These are phyloP conservation scores for Lactarius tabidus DNA, from an alignment of 768 basidiomycete genomes.

Conservation along the genomic window DNA sequence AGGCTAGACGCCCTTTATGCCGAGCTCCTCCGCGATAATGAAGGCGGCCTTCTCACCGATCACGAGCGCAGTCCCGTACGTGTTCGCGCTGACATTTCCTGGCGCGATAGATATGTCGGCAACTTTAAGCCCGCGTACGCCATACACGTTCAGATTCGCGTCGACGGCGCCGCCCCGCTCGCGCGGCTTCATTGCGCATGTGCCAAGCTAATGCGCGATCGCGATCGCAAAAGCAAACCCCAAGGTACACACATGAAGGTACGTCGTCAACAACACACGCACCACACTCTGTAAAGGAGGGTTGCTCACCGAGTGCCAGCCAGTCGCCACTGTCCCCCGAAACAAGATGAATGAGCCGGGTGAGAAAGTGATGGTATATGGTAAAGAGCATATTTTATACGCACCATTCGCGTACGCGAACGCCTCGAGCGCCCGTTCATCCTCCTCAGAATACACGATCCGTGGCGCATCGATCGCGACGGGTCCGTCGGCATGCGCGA, in stretches of 20 bases:
- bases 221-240: too few relatives aligned
- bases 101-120: conserved; percentile 42
- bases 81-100: conserved; percentile 40
- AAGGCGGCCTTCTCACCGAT: conserved; percentile 61
- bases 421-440: conserved; percentile 35
- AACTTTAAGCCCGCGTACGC: conserved; percentile 52
- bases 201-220: conserved; percentile 42
- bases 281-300: background rate
- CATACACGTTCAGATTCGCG: conserved; percentile 57
- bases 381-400: too few relatives aligned
- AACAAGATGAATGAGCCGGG: background rate
- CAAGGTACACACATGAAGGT: too few relatives aligned
- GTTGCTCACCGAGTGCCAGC: conserved; percentile 31
- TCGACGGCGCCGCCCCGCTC: conserved; percentile 59
- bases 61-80: conserved; percentile 41
- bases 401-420: conserved; percentile 26
- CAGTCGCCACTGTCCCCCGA: background rate
- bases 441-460: conserved; percentile 34
- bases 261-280: background rate
- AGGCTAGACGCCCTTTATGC: conserved; percentile 37
- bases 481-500: conserved; percentile 24
- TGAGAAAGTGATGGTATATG: too few relatives aligned
- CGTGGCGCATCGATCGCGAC: conserved; percentile 30
- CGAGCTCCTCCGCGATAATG: conserved; percentile 53
- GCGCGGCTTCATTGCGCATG: conserved; percentile 62